Evolutionary conservation across 805 yeast genomes (phyloP).

Genomic region (Kodamaea kaohsiungensis): DNA sequence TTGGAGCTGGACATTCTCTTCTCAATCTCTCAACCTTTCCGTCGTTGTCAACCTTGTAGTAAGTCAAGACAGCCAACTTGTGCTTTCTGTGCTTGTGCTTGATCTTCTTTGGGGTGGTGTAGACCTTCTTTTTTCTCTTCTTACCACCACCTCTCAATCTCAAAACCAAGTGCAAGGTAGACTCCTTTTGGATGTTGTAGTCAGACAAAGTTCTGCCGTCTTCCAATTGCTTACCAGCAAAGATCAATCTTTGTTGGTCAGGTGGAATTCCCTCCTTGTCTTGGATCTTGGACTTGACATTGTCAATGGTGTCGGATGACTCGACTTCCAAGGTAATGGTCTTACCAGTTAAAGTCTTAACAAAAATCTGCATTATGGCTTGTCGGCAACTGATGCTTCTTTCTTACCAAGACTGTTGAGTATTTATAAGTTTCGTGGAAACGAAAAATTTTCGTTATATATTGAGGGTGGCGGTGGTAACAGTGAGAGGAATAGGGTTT

Average conservation of each 20-base stretch:
- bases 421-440: neutral
- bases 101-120: conserved; percentile 99
- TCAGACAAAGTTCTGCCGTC: conserved; percentile 98
- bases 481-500: too few relatives aligned
- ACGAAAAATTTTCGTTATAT: neutral
- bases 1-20: conserved; percentile 91
- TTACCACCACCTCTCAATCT: conserved; percentile 98
- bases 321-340: conserved; percentile 98
- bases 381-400: conserved; percentile 48
- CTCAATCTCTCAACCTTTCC: conserved; percentile 98
- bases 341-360: conserved; percentile 99
- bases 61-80: conserved; percentile 98
- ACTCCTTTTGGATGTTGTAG: conserved; percentile 99
- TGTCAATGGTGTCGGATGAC: conserved; percentile 98
- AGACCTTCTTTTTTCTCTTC: conserved; percentile 99
- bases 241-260: conserved; percentile 98
- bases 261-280: conserved; percentile 99
- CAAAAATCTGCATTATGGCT: conserved; percentile 87
- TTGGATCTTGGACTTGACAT: conserved; percentile 97
- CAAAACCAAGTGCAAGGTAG: conserved; percentile 93
- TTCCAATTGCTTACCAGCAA: conserved; percentile 99
- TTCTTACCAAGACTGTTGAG: conserved; percentile 39
- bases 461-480: too few relatives aligned
- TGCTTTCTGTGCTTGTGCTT: conserved; percentile 99
- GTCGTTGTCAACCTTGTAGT: conserved; percentile 98